Conservation (phyloP, 352 stramenopile species). For the Peronospora farinosa region DNA sequence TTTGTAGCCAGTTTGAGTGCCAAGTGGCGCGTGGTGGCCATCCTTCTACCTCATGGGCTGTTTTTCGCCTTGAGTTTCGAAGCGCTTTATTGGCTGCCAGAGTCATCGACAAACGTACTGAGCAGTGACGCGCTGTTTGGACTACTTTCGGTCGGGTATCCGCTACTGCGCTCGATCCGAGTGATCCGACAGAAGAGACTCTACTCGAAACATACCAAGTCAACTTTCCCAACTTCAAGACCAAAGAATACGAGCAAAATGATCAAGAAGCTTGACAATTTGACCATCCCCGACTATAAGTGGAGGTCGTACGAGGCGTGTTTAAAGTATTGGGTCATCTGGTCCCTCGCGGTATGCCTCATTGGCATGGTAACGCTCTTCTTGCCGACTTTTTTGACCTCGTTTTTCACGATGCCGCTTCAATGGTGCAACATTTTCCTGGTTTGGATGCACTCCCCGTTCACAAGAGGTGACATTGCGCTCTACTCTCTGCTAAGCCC, state of each 20-base stretch:
- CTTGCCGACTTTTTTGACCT: constrained; percentile 51
- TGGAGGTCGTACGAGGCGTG: constrained; percentile 69
- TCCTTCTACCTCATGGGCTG: constrained; percentile 59
- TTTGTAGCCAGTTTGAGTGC: constrained; percentile 63
- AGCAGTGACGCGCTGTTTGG: constrained; percentile 50
- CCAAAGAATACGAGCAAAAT: constrained; percentile 15
- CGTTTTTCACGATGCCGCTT: constrained; percentile 47
- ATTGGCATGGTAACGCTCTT: constrained; percentile 58
- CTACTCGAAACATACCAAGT: constrained; percentile 29
- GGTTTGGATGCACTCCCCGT: constrained; percentile 74
- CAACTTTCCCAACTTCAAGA: constrained; percentile 7
- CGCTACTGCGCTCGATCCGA: constrained; percentile 56
- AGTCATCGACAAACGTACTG: constrained; percentile 41
- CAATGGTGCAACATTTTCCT: constrained; percentile 64
- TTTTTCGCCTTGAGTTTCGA: constrained; percentile 60
- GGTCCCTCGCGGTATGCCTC: constrained; percentile 46
- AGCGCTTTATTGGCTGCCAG: constrained; percentile 48
- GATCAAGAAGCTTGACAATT: constrained; percentile 31
- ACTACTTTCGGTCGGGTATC: constrained; percentile 59
- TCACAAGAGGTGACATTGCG: constrained; percentile 61
- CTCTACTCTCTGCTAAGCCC: constrained; percentile 65
- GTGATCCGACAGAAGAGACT: constrained; percentile 53
- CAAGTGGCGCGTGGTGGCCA: constrained; percentile 54
- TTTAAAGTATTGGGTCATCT: constrained; percentile 83
- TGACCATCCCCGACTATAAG: constrained; percentile 38